Conservation (phyloP, 805 yeast species). For the Huiozyma naganishii region DNA sequence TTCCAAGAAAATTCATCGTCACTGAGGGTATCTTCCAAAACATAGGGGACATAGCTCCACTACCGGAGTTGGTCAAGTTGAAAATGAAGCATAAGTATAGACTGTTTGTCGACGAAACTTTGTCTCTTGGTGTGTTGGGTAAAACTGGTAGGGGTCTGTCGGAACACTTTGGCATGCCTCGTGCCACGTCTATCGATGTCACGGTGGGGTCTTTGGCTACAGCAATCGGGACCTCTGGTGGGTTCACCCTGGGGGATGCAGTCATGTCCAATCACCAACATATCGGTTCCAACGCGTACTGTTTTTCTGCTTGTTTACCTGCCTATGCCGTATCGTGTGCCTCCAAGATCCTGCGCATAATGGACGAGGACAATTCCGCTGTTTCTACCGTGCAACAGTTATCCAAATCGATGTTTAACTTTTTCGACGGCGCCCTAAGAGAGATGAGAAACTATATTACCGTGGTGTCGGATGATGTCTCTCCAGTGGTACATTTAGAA, state of each 20-base stretch:
- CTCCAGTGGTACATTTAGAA: slow-evolving; percentile 63
- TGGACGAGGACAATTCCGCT: slow-evolving; percentile 33
- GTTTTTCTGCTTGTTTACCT: slow-evolving; percentile 90
- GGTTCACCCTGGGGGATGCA: slow-evolving; percentile 78
- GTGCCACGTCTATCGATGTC: slow-evolving; percentile 61
- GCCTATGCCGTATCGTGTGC: slow-evolving; percentile 73
- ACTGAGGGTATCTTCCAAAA: slow-evolving; percentile 84
- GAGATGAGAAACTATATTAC: slow-evolving; percentile 32
- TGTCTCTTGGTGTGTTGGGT: slow-evolving; percentile 82
- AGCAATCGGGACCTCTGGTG: slow-evolving; percentile 80
- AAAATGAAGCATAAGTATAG: slow-evolving; percentile 78
- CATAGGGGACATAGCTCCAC: slow-evolving; percentile 68
- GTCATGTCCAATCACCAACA: slow-evolving; percentile 89
- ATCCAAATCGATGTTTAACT: slow-evolving; percentile 29
- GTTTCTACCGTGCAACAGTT: slow-evolving; percentile 32
- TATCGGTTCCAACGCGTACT: slow-evolving; percentile 79
- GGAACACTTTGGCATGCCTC: slow-evolving; percentile 59
- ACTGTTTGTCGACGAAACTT: slow-evolving; percentile 76
- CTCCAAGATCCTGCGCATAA: slow-evolving; percentile 41
- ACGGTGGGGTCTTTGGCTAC: slow-evolving; percentile 81
- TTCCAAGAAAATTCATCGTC: slow-evolving; percentile 82
- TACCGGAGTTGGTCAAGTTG: slow-evolving; percentile 57
- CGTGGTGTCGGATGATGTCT: slow-evolving; percentile 44
- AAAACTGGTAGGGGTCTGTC: slow-evolving; percentile 73
- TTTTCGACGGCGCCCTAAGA: slow-evolving; percentile 30